Evolutionary conservation across 2,329 filamentous ascomycete genomes (phyloP), one percentile per base, ranked within the genome.

Genomic region (Alternaria burnsii): DNA sequence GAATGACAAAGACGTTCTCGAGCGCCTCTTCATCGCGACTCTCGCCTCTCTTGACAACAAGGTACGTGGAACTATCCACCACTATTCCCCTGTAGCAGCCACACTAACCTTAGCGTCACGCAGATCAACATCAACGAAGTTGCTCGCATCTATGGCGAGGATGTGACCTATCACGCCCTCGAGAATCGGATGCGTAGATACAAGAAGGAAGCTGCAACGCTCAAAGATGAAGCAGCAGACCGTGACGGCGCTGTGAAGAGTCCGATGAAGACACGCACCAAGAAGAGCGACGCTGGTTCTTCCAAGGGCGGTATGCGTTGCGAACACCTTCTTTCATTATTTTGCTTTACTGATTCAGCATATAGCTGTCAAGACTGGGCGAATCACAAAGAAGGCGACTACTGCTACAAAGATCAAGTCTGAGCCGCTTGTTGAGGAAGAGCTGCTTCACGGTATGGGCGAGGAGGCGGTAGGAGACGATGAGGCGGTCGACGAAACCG

Each of bases 151-250:
- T 86, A 82, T 63, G 82, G 81, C 1, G 65, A 77, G 8, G 80
- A 78, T 0, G 81, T 82, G 1, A 84, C 81, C 0, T 84, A 83
- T 71, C 76, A 84, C 60, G 74, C 83, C 0, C 78, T 86, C 24
- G 80, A 85, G 61, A 77, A 78, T 43, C 79, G 78, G 3, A 79
- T 86, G 36, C 80, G 82, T 43, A 78, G 76, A 46, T 80, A 79
- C 60, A 84, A 83, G 48, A 79, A 79, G 48, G 50, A 73, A 1
- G 82, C 83, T 0, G 69, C 73, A 0, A 62, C 64, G 0, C 72
- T 84, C 14, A 66, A 64, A 30, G 58, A 40, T 0, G 67, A 70
- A 7, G 70, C 68, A 2, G 43, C 20, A 0, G 63, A 40, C 3
- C 51, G 56, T 40, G 18, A 50, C 1, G 55, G 16, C 18, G 46